Conservation (phyloP, 1,284 basidiomycete genomes). For the Leccinum fuscescens region DNA sequence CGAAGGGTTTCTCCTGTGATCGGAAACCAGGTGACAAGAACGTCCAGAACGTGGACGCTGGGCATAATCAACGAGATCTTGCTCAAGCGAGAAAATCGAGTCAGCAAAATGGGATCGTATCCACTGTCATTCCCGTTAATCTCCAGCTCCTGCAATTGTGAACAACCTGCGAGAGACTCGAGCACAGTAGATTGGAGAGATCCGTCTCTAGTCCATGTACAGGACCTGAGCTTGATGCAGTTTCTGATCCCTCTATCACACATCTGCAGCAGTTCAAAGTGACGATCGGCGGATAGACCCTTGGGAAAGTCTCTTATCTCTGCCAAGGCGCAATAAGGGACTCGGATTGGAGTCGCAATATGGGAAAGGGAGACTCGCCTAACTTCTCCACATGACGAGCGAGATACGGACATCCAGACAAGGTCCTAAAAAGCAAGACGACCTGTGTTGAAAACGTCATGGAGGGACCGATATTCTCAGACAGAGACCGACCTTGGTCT, state of each 20-base stretch:
- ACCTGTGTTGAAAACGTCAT: slow-evolving; percentile 37
- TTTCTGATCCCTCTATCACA: slow-evolving; percentile 55
- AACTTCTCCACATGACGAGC: slow-evolving; percentile 54
- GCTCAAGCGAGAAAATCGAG: slow-evolving; percentile 46
- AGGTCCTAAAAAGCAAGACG: slow-evolving; percentile 50
- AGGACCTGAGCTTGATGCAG: slow-evolving; percentile 56
- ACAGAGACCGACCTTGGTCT: slow-evolving; percentile 45
- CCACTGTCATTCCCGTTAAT: slow-evolving; percentile 63
- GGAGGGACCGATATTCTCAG: not conserved
- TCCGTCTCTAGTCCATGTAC: slow-evolving; percentile 75
- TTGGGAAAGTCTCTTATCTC: slow-evolving; percentile 70
- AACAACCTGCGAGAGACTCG: slow-evolving; percentile 43
- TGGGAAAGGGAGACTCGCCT: slow-evolving; percentile 39
- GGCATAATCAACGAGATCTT: slow-evolving; percentile 73
- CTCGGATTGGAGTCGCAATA: not conserved
- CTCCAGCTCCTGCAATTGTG: slow-evolving; percentile 53
- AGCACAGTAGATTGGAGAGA: slow-evolving; percentile 60
- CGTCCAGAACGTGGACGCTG: slow-evolving; percentile 47
- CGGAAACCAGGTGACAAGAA: slow-evolving; percentile 52
- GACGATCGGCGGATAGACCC: slow-evolving; percentile 32
- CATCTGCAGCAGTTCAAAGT: slow-evolving; percentile 36
- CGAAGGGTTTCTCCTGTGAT: slow-evolving; percentile 44
- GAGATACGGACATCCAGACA: slow-evolving; percentile 46
- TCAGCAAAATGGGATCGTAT: slow-evolving; percentile 47
- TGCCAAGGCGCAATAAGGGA: slow-evolving; percentile 27